Conservation (phyloP, 148 eudicot genomes). For the Vaccinium macrocarpon region DNA sequence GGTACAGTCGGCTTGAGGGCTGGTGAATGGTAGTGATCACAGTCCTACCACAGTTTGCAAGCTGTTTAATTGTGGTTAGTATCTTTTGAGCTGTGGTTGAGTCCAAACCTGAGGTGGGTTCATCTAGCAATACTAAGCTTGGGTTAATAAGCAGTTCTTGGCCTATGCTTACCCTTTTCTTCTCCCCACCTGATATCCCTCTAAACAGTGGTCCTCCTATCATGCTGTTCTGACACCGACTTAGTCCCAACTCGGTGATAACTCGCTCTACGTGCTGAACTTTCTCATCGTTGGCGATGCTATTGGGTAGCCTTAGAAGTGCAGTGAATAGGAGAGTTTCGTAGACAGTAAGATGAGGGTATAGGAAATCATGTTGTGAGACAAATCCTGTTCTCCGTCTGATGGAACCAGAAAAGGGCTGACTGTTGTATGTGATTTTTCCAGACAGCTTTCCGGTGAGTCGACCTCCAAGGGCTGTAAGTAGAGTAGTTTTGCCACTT, state of each 20-base stretch:
- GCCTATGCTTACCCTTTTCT: constrained; percentile 91
- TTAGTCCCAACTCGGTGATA: constrained; percentile 58
- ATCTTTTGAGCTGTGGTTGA: constrained; percentile 92
- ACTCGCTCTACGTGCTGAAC: constrained; percentile 69
- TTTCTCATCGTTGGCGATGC: constrained; percentile 48
- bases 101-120: constrained; percentile 97
- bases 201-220: constrained; percentile 88
- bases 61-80: constrained; percentile 54
- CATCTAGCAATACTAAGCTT: constrained; percentile 78
- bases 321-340: constrained; percentile 93
- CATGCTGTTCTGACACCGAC: constrained; percentile 64
- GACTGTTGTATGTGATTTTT: constrained; percentile 77
- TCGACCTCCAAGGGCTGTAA: constrained; percentile 92
- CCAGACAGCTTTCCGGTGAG: constrained; percentile 59
- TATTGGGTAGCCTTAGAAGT: constrained; percentile 68
- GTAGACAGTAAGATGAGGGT: constrained; percentile 84
- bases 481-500: constrained; percentile 96
- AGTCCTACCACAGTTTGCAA: constrained; percentile 78
- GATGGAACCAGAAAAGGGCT: constrained; percentile 60
- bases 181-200: constrained; percentile 96
- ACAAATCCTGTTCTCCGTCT: constrained; percentile 82
- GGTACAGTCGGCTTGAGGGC: constrained; percentile 87
- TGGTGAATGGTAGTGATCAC: constrained; percentile 94
- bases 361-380: constrained; percentile 72
- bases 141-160: constrained; percentile 95